Conservation (phyloP, 2,329 filamentous ascomycete genomes). For the Nemania sp. region DNA sequence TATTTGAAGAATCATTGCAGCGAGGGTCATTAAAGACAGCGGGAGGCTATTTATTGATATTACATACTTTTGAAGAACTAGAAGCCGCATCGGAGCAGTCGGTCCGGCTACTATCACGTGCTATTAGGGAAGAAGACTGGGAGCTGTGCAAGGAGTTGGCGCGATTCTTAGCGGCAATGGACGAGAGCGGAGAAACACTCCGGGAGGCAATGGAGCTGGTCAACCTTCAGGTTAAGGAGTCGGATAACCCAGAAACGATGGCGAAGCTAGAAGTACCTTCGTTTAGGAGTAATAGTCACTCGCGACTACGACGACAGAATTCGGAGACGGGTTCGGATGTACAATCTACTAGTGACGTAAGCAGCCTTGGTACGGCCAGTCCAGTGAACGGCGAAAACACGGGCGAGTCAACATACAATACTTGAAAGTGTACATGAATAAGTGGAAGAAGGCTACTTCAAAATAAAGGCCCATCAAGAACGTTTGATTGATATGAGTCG, state of each 20-base stretch:
- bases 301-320: slow-evolving; percentile 45
- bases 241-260: slow-evolving; percentile 49
- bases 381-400: slow-evolving; percentile 38
- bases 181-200: slow-evolving; percentile 85
- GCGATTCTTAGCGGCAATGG: slow-evolving; percentile 92
- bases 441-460: not conserved
- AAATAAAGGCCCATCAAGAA: not conserved
- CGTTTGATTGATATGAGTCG: not conserved
- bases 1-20: slow-evolving; percentile 92
- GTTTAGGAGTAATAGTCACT: slow-evolving; percentile 46
- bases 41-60: slow-evolving; percentile 92
- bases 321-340: slow-evolving; percentile 50
- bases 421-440: not conserved
- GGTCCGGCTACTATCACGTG: slow-evolving; percentile 82
- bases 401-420: not conserved
- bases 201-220: slow-evolving; percentile 76
- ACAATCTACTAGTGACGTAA: slow-evolving; percentile 49
- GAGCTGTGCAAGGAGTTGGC: slow-evolving; percentile 95
- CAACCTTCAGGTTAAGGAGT: slow-evolving; percentile 56
- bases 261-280: slow-evolving; percentile 51
- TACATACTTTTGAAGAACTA: slow-evolving; percentile 84
- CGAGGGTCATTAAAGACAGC: slow-evolving; percentile 92
- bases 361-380: slow-evolving; percentile 50
- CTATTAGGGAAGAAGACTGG: slow-evolving; percentile 90
- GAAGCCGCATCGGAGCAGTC: slow-evolving; percentile 79